These are phyloP conservation scores for Penicillium sp. DNA, from an alignment of 2,329 filamentous ascomycete species.

Conservation along the genomic window DNA sequence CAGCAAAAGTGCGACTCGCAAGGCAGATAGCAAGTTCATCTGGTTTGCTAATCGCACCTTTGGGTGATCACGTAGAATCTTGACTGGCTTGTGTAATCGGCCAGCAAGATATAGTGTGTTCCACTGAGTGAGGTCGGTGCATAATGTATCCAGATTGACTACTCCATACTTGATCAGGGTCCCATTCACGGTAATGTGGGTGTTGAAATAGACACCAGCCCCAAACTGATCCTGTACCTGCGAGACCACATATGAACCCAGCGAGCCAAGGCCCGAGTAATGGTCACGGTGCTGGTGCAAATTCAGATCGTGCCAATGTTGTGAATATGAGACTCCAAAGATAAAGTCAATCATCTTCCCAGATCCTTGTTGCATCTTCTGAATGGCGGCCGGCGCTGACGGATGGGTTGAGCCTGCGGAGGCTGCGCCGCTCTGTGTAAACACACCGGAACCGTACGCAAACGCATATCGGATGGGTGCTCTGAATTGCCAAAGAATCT, in stretches of 20 bases:
- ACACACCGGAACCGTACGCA: slow-evolving; percentile 95
- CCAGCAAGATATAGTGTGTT: slow-evolving; percentile 95
- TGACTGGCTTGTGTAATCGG: slow-evolving; percentile 93
- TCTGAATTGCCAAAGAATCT: slow-evolving; percentile 86
- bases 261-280: slow-evolving; percentile 80
- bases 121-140: slow-evolving; percentile 84
- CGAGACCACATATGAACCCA: slow-evolving; percentile 84
- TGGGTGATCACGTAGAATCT: slow-evolving; percentile 93
- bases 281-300: slow-evolving; percentile 85
- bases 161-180: slow-evolving; percentile 98
- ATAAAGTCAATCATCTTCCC: slow-evolving; percentile 99
- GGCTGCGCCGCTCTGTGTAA: slow-evolving; percentile 68
- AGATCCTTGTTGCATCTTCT: slow-evolving; percentile 80
- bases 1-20: slow-evolving; percentile 85
- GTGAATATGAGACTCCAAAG: slow-evolving; percentile 88
- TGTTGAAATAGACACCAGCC: slow-evolving; percentile 96
- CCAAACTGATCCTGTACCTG: slow-evolving; percentile 84
- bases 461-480: slow-evolving; percentile 96
- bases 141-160: slow-evolving; percentile 88
- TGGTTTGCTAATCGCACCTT: slow-evolving; percentile 92
- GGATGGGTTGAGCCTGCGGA: slow-evolving; percentile 63
- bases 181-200: slow-evolving; percentile 90
- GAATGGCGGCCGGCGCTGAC: slow-evolving; percentile 75
- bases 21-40: slow-evolving; percentile 87
- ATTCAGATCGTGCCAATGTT: slow-evolving; percentile 97